phyloP scores from a whole-genome alignment of 129 eudicot genomes.

The Arctium lappa region DNA sequence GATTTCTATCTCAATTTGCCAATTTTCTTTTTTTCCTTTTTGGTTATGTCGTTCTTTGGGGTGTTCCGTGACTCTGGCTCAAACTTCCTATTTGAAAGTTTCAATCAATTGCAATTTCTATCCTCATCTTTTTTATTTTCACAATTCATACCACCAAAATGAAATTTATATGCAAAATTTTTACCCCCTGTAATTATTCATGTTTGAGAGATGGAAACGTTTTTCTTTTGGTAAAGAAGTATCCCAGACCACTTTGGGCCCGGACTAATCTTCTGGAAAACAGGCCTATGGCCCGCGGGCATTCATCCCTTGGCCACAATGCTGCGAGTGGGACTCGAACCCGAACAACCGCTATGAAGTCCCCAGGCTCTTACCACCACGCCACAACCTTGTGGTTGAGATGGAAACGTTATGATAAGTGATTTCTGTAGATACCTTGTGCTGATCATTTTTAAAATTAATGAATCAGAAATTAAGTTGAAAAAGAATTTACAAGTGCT shows the following conservation, averaged over 20 bases:
- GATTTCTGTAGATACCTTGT: neutral
- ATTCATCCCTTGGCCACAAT: too few species aligned
- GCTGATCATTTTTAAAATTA: neutral
- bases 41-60: slow-evolving; percentile 19
- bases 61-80: slow-evolving; percentile 35
- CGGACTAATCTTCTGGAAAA: too few species aligned
- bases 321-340: too few species aligned
- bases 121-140: neutral
- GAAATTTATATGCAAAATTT: neutral
- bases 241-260: too few species aligned
- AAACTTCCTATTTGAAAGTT: slow-evolving; percentile 1
- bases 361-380: too few species aligned
- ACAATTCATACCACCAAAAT: neutral
- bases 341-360: too few species aligned
- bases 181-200: neutral
- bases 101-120: neutral
- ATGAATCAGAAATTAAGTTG: neutral
- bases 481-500: too few species aligned
- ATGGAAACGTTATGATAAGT: too few species aligned
- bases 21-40: slow-evolving; percentile 16
- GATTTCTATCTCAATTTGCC: slow-evolving; percentile 23
- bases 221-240: too few species aligned
- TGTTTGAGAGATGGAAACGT: neutral
- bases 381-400: too few species aligned
- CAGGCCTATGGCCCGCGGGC: too few species aligned